Base-by-base conservation (phyloP, 2,329 filamentous ascomycete genomes). In the Ophiocordyceps robertsii region DNA sequence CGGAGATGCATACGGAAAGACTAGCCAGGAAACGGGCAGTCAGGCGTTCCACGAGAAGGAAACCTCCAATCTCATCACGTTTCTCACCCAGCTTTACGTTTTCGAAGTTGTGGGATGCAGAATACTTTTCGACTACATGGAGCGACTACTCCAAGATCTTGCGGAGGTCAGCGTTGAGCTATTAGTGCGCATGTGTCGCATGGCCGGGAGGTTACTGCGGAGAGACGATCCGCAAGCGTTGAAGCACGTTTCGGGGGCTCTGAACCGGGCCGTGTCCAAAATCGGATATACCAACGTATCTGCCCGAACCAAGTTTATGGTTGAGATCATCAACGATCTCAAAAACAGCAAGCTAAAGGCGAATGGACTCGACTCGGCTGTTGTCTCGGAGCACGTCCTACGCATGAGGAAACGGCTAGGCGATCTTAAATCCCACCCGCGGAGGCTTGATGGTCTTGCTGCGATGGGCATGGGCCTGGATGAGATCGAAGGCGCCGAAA, bases 241-340 rank as follows among this genome's bases (percentile, higher is more conserved):
- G 40, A 95, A 94, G 58, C 86, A 94, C 47, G 92, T 98, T 47
- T 81, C 95, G 6, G 67, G 82, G 11, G 70, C 87, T 40, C 74
- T 96, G 44, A 84, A 86, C 49, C 79, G 81, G 19, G 77, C 81
- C 1, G 75, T 89, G 3, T 68, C 76, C 1, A 79, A 77, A 46
- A 66, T 73, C 31, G 84, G 83, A 5, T 77, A 84, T 53, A 67
- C 68, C 12, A 82, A 79, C 17, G 67, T 95, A 27, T 90, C 88
- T 1, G 84, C 89, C 10, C 80, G 92, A 43, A 95, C 90, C 1
- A 93, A 84, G 51, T 95, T 95, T 63, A 96, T 96, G 89, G 84
- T 98, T 41, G 90, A 96, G 55, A 92, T 84, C 1, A 95, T 98
- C 59, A 87, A 84, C 45, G 86, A 95, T 53, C 70, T 98, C 29